Evolutionary conservation across 2,329 filamentous ascomycete species (phyloP), one percentile per base, ranked within the genome.

Genomic region (Cercospora sesami): DNA sequence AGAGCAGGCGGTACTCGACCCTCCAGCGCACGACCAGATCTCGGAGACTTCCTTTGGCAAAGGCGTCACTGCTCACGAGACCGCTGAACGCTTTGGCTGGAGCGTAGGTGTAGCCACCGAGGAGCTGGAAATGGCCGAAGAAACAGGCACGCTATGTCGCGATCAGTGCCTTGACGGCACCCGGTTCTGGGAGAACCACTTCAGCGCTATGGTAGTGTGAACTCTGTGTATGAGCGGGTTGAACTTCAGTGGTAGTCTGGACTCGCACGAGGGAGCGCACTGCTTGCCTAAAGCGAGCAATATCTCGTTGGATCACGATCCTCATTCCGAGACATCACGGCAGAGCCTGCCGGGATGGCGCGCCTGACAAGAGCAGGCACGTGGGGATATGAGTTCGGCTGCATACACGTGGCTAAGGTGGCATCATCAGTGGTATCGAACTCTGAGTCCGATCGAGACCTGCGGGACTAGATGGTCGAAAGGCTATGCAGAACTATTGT

Each of bases 61-160:
- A 65, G 93, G 95, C 9, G 89, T 98, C 30, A 97, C 93, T 14
- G 93, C 93, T 1, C 92, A 95, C 76, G 94, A 98, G 76, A 88
- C 89, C 0, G 95, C 95, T 0, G 92, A 96, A 79, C 85, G 88
- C 60, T 99, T 99, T 80, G 92, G 94, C 5, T 99, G 95, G 95
- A 98, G 95, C 78, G 90, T 99, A 7, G 95, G 95, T 8, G 94
- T 99, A 23, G 95, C 95, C 1, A 91, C 91, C 68, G 95, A 98
- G 78, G 95, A 99, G 81, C 84, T 99, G 12, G 92, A 97, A 78
- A 97, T 99, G 94, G 94, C 94, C 0, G 95, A 99, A 79, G 94
- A 98, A 78, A 88, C 87, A 65, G 95, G 95, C 0, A 88, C 89
- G 2, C 79, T 99, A 21, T 98, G 94, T 78, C 89, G 95, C 59